Conservation (phyloP, 2,329 filamentous ascomycete species). For the Calycina herbarum region DNA sequence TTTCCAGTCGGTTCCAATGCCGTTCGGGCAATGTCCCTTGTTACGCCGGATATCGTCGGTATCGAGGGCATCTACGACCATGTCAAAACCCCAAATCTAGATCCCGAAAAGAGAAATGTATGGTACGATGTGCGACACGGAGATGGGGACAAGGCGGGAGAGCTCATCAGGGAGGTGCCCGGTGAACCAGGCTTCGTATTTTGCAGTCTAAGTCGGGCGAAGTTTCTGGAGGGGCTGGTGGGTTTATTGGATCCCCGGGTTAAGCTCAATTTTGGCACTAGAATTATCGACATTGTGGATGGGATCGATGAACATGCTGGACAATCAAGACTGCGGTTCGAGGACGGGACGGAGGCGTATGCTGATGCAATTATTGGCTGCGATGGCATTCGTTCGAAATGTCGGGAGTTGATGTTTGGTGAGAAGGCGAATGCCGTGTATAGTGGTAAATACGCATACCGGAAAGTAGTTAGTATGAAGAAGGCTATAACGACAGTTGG, state of each 20-base stretch:
- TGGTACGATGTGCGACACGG: constrained; percentile 44
- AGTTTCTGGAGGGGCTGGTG: constrained; percentile 44
- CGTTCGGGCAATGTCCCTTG: constrained; percentile 52
- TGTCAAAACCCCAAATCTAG: constrained; percentile 29
- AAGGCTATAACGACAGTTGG: constrained; percentile 49
- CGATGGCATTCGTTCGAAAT: constrained; percentile 60
- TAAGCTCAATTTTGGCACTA: constrained; percentile 35
- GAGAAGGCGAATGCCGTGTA: constrained; percentile 49
- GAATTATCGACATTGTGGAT: constrained; percentile 32
- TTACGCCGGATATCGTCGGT: constrained; percentile 45
- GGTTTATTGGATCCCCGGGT: constrained; percentile 39
- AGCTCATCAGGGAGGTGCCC: constrained; percentile 33
- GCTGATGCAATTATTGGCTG: constrained; percentile 55
- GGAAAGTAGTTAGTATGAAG: constrained; percentile 59
- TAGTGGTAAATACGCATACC: constrained; percentile 59
- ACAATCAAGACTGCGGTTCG: constrained; percentile 39
- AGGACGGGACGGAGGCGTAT: constrained; percentile 43
- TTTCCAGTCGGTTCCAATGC: constrained; percentile 51
- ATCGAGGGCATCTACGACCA: constrained; percentile 44
- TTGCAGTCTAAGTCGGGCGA: constrained; percentile 39
- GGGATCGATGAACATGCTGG: constrained; percentile 24
- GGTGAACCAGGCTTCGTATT: constrained; percentile 26
- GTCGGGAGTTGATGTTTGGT: constrained; percentile 52
- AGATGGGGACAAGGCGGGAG: constrained; percentile 20
- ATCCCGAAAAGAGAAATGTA: constrained; percentile 37